Conservation (phyloP, 75 land plant species). For the Sequoia sempervirens region DNA sequence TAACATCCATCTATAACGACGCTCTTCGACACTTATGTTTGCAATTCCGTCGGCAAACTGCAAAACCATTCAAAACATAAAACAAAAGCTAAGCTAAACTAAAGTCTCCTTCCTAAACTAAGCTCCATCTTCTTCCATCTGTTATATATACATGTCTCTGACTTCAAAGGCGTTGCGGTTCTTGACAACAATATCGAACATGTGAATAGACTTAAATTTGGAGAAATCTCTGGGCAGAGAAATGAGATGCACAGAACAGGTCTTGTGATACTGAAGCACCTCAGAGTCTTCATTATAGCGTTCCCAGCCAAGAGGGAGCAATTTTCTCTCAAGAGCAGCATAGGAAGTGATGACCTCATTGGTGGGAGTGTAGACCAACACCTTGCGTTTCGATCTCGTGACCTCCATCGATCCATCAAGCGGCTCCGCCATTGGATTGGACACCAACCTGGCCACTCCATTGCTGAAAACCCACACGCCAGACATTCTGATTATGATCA, state of each 20-base stretch:
- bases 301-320: conserved; percentile 60
- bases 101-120: background rate
- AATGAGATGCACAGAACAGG: conserved; percentile 57
- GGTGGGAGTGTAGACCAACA: conserved; percentile 52
- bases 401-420: conserved; percentile 11
- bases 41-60: background rate
- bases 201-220: conserved; percentile 60
- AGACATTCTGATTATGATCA: conserved; percentile 26
- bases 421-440: conserved; percentile 24
- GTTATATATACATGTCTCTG: conserved; percentile 32
- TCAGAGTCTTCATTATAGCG: conserved; percentile 46
- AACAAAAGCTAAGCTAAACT: background rate
- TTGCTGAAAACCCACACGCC: conserved; percentile 71
- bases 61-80: background rate
- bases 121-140: background rate
- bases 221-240: conserved; percentile 65
- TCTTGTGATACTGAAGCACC: conserved; percentile 64
- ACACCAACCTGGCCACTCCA: conserved; percentile 49
- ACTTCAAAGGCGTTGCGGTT: conserved; percentile 65
- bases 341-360: conserved; percentile 48
- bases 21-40: background rate
- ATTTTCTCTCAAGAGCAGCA: conserved; percentile 36
- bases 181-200: conserved; percentile 79
- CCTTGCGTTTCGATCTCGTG: conserved; percentile 27
- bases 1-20: too few relatives aligned